phyloP scores from a whole-genome alignment of 495 filamentous ascomycete genomes.

The Cenococcum geophilum region DNA sequence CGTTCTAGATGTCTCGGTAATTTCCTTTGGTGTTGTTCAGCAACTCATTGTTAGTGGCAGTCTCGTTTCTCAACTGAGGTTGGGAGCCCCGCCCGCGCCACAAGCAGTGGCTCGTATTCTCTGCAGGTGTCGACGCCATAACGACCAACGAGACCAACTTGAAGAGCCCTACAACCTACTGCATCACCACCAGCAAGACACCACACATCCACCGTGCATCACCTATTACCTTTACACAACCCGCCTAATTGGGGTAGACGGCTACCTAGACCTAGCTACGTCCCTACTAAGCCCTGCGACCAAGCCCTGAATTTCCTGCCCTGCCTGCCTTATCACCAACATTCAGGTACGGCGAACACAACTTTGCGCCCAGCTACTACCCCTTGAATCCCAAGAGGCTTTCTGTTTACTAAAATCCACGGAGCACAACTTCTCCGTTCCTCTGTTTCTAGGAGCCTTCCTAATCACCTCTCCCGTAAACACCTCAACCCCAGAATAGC shows the following conservation, averaged over 20 bases:
- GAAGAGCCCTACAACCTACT: not conserved
- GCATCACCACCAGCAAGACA: conserved; percentile 4
- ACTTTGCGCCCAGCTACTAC: not conserved
- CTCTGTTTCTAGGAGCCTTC: conserved; percentile 4
- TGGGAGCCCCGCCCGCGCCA: no score
- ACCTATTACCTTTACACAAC: not conserved
- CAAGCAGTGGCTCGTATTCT: not conserved
- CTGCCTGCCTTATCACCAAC: conserved; percentile 5
- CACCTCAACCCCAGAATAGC: conserved; percentile 5
- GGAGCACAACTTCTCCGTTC: not conserved
- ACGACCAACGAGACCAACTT: not conserved
- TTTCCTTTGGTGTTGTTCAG: no score
- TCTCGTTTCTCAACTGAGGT: no score
- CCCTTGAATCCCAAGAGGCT: not conserved
- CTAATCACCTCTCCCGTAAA: not conserved
- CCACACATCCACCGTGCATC: not conserved
- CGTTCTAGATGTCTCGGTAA: no score
- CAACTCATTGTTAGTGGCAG: no score
- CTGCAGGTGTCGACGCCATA: not conserved
- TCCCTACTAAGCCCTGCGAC: not conserved
- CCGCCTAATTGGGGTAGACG: conserved; percentile 3
- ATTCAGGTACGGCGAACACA: not conserved
- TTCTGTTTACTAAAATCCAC: not conserved
- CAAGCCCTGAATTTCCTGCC: conserved; percentile 2
- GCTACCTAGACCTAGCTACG: conserved; percentile 1